phyloP scores from a whole-genome alignment of 352 stramenopile species.

The Pythium myriotylum region DNA sequence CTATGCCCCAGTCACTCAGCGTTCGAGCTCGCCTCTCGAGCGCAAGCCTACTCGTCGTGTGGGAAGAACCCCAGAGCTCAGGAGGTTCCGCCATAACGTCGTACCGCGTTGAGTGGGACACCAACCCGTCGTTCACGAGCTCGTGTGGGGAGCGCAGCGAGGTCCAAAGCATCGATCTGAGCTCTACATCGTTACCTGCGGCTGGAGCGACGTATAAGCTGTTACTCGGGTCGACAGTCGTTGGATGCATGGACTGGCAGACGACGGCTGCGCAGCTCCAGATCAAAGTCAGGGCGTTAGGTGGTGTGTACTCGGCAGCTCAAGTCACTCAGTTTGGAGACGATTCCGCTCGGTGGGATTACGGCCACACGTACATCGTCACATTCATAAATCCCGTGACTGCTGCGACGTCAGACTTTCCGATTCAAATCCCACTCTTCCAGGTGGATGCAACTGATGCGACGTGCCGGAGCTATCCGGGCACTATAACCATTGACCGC shows the following conservation, averaged over 20 bases:
- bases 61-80: conserved; percentile 73
- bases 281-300: conserved; percentile 28
- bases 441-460: conserved; percentile 25
- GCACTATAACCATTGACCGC: conserved; percentile 32
- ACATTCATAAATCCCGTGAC: conserved; percentile 55
- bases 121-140: conserved; percentile 83
- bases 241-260: conserved; percentile 51
- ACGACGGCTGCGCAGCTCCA: conserved; percentile 25
- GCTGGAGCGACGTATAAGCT: conserved; percentile 35
- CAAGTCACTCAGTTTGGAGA: conserved; percentile 48
- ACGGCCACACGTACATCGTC: conserved; percentile 64
- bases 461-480: conserved; percentile 39
- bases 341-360: conserved; percentile 66
- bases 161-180: conserved; percentile 61
- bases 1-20: conserved; percentile 73
- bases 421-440: conserved; percentile 46
- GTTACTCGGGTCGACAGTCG: conserved; percentile 18
- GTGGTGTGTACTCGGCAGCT: conserved; percentile 33
- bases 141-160: conserved; percentile 71
- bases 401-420: conserved; percentile 34
- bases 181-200: conserved; percentile 11
- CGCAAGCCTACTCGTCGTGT: conserved; percentile 65
- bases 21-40: conserved; percentile 73
- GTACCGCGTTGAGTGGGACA: conserved; percentile 97
- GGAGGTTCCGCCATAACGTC: conserved; percentile 81